Evolutionary conservation across 83 land plant genomes (phyloP).

Genomic region (Picea abies): DNA sequence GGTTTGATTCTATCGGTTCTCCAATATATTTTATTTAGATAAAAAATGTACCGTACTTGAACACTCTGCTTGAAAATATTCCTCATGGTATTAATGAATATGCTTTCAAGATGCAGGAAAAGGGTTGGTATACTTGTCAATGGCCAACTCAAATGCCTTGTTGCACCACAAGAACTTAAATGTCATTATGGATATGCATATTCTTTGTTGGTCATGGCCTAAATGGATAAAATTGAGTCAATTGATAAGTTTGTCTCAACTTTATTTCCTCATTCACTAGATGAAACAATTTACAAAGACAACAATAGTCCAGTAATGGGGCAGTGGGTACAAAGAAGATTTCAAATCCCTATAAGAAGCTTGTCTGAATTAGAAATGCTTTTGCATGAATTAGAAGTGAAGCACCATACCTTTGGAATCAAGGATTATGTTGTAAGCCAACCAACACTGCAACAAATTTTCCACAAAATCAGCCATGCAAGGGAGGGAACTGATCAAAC

Average conservation of each 20-base stretch:
- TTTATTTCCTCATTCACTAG: constrained; percentile 18
- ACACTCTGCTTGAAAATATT: background rate
- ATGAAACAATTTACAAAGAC: constrained; percentile 5
- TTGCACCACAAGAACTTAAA: constrained; percentile 34
- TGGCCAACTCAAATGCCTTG: constrained; percentile 35
- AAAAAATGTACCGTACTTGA: background rate
- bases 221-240: constrained; percentile 26
- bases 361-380: constrained; percentile 28
- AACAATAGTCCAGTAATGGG: constrained; percentile 6
- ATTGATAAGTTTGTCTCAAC: constrained; percentile 25
- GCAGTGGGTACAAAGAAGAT: constrained; percentile 3
- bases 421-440: constrained; percentile 38
- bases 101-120: constrained; percentile 19
- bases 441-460: constrained; percentile 35
- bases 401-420: constrained; percentile 15
- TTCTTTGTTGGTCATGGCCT: constrained; percentile 29
- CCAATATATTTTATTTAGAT: background rate
- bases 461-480: constrained; percentile 22
- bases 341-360: constrained; percentile 20
- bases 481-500: too few relatives aligned
- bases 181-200: constrained; percentile 27
- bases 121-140: constrained; percentile 35
- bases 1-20: background rate
- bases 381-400: constrained; percentile 28
- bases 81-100: background rate